Conservation (phyloP, 768 basidiomycete species). For the Xanthoconium purpureum region DNA sequence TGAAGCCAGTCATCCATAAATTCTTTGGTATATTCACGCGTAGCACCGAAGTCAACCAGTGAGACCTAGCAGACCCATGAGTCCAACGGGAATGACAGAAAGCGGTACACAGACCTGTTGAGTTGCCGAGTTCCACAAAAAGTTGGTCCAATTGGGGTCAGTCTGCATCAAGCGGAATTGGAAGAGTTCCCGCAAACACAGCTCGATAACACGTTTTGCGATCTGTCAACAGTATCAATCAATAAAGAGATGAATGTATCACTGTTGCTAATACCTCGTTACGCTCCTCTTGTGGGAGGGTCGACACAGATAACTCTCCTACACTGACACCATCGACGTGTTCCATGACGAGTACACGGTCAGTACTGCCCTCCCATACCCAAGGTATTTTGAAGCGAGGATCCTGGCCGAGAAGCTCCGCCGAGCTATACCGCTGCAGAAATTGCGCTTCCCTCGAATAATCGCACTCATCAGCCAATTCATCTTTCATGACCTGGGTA, state of each 20-base stretch:
- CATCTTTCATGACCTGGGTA: constrained; percentile 76
- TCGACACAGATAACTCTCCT: constrained; percentile 55
- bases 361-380: constrained; percentile 80
- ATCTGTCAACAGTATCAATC: constrained; percentile 51
- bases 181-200: constrained; percentile 90
- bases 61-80: constrained; percentile 51
- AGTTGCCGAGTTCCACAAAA: constrained; percentile 75
- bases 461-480: constrained; percentile 90
- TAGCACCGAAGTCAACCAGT: constrained; percentile 95
- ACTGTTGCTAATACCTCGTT: constrained; percentile 57
- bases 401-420: constrained; percentile 52
- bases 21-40: constrained; percentile 74
- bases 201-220: constrained; percentile 71
- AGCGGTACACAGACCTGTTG: constrained; percentile 46
- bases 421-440: constrained; percentile 55
- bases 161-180: constrained; percentile 94
- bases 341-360: constrained; percentile 88
- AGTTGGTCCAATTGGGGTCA: constrained; percentile 98
- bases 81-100: not conserved
- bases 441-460: constrained; percentile 81
- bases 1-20: constrained; percentile 89
- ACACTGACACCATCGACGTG: constrained; percentile 76
- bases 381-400: constrained; percentile 78
- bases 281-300: constrained; percentile 61
- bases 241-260: not conserved